A percentile compares a stretch with the other conserved stretches of the same genome.
Evolutionary conservation across 306 rosid species (phyloP).

Genomic region (Lupinus albus): DNA sequence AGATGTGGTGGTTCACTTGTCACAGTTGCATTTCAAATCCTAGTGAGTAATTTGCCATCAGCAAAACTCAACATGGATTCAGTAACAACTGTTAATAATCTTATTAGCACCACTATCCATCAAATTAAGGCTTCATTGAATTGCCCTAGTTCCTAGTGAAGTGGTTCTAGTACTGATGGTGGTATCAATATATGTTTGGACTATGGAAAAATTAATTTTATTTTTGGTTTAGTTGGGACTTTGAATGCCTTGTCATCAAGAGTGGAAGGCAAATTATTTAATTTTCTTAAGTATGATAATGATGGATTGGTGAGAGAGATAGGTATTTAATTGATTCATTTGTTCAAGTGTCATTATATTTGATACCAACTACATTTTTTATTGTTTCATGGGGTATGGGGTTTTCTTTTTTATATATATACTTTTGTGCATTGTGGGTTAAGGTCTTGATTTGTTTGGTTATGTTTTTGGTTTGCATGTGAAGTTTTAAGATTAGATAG

Average conservation of each 20-base stretch:
- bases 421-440: not conserved
- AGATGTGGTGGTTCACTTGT: slow-evolving; percentile 61
- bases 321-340: slow-evolving; percentile 44
- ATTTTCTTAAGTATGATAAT: slow-evolving; percentile 28
- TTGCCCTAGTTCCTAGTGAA: slow-evolving; percentile 63
- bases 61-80: slow-evolving; percentile 87
- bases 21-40: slow-evolving; percentile 84
- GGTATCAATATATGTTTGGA: slow-evolving; percentile 38
- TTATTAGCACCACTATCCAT: slow-evolving; percentile 77
- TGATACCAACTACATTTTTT: slow-evolving; percentile 59
- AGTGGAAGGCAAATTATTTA: slow-evolving; percentile 52
- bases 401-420: not conserved
- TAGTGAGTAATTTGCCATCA: slow-evolving; percentile 78
- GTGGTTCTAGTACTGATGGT: slow-evolving; percentile 35
- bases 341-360: slow-evolving; percentile 57
- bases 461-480: not conserved
- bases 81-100: slow-evolving; percentile 80
- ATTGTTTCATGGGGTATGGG: no score
- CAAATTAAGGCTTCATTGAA: slow-evolving; percentile 86
- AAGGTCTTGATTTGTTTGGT: not conserved
- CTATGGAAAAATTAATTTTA: slow-evolving; percentile 40
- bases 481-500: slow-evolving; percentile 57
- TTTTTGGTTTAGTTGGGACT: slow-evolving; percentile 65
- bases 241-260: slow-evolving; percentile 63
- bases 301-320: slow-evolving; percentile 30